These are phyloP conservation scores for Cryptococcus sp. DNA, from an alignment of 1,284 basidiomycete genomes.

Conservation along the genomic window DNA sequence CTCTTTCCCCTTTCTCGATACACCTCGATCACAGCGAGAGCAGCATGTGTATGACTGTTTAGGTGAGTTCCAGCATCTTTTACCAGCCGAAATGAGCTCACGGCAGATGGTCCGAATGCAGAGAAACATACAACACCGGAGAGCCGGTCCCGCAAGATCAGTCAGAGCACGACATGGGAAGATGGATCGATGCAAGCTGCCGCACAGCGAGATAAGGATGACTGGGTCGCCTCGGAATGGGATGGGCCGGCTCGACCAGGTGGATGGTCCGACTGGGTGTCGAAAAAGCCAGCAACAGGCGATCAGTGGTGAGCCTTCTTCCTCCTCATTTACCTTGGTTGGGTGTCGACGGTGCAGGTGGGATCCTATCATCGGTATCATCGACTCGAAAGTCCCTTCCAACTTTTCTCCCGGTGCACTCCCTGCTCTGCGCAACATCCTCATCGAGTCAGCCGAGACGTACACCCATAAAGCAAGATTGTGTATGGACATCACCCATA, in stretches of 20 bases:
- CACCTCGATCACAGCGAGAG: conserved; percentile 12
- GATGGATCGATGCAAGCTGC: conserved; percentile 1
- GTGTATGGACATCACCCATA: conserved; percentile 60
- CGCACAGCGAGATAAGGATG: conserved; percentile 8
- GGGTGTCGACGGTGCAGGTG: conserved; percentile 28
- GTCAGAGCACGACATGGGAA: conserved; percentile 1
- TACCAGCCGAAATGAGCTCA: conserved; percentile 1
- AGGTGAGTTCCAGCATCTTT: conserved; percentile 10
- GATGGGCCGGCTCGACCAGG: conserved; percentile 34
- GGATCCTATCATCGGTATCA: conserved; percentile 26
- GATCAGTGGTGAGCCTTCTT: conserved; percentile 31
- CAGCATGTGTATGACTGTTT: conserved; percentile 28
- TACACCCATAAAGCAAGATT: conserved; percentile 59
- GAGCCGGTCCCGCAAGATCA: not conserved
- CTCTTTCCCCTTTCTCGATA: conserved; percentile 13
- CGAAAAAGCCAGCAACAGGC: conserved; percentile 20
- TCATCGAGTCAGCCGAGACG: conserved; percentile 56
- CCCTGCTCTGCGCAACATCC: conserved; percentile 56
- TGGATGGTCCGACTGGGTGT: conserved; percentile 22
- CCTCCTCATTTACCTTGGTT: not conserved
- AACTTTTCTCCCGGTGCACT: conserved; percentile 71
- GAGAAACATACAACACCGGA: not conserved
- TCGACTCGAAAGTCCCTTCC: conserved; percentile 47
- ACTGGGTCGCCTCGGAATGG: conserved; percentile 23
- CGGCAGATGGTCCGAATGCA: conserved; percentile 4